Conservation (phyloP, 1,139 yeast species). For the Hemisphaericaspora xylofermentans region DNA sequence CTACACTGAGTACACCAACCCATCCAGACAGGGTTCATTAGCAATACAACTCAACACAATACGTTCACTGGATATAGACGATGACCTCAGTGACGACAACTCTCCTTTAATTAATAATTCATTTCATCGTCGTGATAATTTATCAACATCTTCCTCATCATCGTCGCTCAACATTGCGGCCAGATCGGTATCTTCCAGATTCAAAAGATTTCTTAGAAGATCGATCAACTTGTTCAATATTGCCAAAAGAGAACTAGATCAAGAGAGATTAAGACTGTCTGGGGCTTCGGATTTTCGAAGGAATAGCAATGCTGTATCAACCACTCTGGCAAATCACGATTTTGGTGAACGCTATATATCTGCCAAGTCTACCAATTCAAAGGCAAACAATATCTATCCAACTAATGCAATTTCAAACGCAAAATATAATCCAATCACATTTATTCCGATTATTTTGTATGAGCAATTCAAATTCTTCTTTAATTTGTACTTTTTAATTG, state of each 20-base stretch:
- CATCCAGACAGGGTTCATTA: conserved; percentile 5
- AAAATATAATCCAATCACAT: conserved; percentile 84
- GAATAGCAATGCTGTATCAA: not conserved
- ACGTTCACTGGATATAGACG: conserved; percentile 8
- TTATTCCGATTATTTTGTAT: conserved; percentile 82
- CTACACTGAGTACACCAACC: conserved; percentile 10
- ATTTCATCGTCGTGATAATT: conserved; percentile 12
- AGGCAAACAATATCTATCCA: conserved; percentile 43
- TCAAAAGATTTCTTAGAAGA: conserved; percentile 17
- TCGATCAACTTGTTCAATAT: conserved; percentile 22
- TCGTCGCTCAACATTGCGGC: conserved; percentile 18
- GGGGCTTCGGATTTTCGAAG: conserved; percentile 14
- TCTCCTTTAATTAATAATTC: conserved; percentile 29
- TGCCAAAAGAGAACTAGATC: conserved; percentile 29
- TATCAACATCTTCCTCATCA: conserved; percentile 24
- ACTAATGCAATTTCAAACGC: conserved; percentile 91
- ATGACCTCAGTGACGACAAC: conserved; percentile 21
- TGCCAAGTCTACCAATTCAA: conserved; percentile 33
- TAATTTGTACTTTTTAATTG: conserved; percentile 86
- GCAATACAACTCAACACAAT: conserved; percentile 2
- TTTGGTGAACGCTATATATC: conserved; percentile 32
- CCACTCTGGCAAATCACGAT: conserved; percentile 1
- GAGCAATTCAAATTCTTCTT: conserved; percentile 97
- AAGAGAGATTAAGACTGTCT: conserved; percentile 22
- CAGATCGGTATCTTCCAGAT: conserved; percentile 16